phyloP scores from a whole-genome alignment of 1,139 yeast species.

The Zygoascus hellenicus region DNA sequence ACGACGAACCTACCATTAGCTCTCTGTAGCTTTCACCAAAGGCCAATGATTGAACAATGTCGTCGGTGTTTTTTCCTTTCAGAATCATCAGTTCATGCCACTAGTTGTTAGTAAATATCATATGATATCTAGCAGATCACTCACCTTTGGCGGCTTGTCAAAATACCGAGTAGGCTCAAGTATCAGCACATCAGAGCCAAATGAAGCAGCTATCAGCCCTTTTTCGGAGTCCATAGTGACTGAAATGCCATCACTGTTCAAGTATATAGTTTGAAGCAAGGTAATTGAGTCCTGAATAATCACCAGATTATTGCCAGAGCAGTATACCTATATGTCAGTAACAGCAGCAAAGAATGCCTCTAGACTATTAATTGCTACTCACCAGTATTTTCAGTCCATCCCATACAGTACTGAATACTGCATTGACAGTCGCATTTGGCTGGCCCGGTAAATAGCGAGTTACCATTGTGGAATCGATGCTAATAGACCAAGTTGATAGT shows the following conservation, averaged over 20 bases:
- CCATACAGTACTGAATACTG: slow-evolving; percentile 65
- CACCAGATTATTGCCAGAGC: slow-evolving; percentile 84
- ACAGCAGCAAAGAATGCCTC: neutral
- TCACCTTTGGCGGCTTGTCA: slow-evolving; percentile 24
- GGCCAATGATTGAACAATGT: slow-evolving; percentile 44
- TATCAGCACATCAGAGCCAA: slow-evolving; percentile 30
- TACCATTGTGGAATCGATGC: slow-evolving; percentile 5
- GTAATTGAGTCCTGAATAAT: slow-evolving; percentile 47
- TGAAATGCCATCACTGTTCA: slow-evolving; percentile 59
- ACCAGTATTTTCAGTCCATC: slow-evolving; percentile 53
- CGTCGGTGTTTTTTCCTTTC: slow-evolving; percentile 1
- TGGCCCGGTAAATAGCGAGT: slow-evolving; percentile 62
- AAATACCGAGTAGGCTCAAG: slow-evolving; percentile 25
- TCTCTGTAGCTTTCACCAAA: slow-evolving; percentile 63
- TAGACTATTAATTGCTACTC: slow-evolving; percentile 17
- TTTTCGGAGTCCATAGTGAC: slow-evolving; percentile 54
- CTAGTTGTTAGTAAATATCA: slow-evolving; percentile 33
- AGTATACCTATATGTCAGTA: slow-evolving; percentile 45
- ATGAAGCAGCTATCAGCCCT: slow-evolving; percentile 45
- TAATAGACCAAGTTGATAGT: neutral
- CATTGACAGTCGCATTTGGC: slow-evolving; percentile 53
- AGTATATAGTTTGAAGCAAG: slow-evolving; percentile 70
- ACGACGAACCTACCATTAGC: slow-evolving; percentile 54
- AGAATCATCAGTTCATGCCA: slow-evolving; percentile 38
- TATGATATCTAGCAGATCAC: slow-evolving; percentile 2